Evolutionary conservation across 805 yeast genomes (phyloP), one percentile per base, ranked within the genome.

Genomic region (Saturnispora ahearnii): DNA sequence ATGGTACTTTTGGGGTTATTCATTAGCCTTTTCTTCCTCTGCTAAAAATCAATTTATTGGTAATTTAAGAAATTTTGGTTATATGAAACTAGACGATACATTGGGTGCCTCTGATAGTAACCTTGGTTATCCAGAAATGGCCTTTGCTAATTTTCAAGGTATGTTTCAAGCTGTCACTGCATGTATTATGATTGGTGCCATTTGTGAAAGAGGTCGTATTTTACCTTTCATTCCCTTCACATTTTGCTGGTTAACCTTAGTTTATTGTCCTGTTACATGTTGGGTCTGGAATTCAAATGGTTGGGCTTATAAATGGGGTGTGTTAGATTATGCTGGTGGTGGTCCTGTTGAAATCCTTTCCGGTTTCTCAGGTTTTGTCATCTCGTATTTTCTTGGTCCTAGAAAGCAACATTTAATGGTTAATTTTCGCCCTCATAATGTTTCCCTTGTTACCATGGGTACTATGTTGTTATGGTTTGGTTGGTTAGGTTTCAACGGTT

Each of bases 1-100:
- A 63, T 91, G 98, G 98, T 91, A 89, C 66, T 88, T 91, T 63
- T 93, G 98, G 96, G 97, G 96, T n/a, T 90, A 87, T 64, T 87
- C 96, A 0, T 68, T 91, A 41, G 95, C 98, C 4, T 89, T 93
- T 60, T 80, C 91, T 0, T 59, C 74, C n/a, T 77, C 85, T 0
- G 88, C 96, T 2, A 71, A 82, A 32, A 89, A 90, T 66, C 80
- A 82, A 41, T 93, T 82, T 64, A 91, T 91, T 58, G 99, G 99
- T 5, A 83, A 91, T 64, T 67, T 91, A 58, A 82, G 81, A 58
- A 75, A 81, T 43, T 87, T 90, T 66, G 98, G 96, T 5, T 80
- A 87, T 61, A 77, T 84, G 62, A 76, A 85, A 62, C 79, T 88
- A 11, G 71, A 81, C 61, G 74, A 82, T 54, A 38, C 58, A 13